Base-by-base conservation (phyloP, 768 basidiomycete genomes). In the Pulveroboletus ravenelii region DNA sequence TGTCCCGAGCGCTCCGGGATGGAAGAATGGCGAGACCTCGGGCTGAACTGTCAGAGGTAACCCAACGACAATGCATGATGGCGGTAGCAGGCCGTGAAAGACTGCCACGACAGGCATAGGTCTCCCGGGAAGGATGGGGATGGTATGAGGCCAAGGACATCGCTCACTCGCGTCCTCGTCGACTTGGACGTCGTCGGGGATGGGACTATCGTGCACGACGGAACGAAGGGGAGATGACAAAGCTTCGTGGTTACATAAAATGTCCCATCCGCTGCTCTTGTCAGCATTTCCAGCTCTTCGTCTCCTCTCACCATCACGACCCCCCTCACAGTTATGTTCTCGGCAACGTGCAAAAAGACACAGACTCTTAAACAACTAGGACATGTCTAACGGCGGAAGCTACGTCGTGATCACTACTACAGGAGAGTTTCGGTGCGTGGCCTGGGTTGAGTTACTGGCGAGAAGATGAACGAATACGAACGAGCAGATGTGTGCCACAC, bases 191-290 rank as follows among this genome's bases (percentile, higher is more conserved):
- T 41, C 35, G 35, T 13, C 5, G 45, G 12, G n/a, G 45, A 45
- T 13, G 42, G 13, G 7, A 38, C 38, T 15, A 13, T 31, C 6
- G 30, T 31, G 18, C 42, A 43, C 27, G 41, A 45, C 20, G 32
- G 45, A 27, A 29, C 17, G 35, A 32, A 47, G 43, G 58, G 53
- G 50, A 50, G 65, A 66, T 67, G 65, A 67, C 65, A 67, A 67
- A 67, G 65, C 65, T 53, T 56, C 37, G 49, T 63, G 65, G 65
- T 67, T 67, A 67, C 65, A 67, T 67, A 67, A 67, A 67, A 61
- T 45, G 67, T 59, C 55, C 57, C 47, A 55, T 54, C 50, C 48
- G 43, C 40, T 57, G 61, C 61, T 55, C 57, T 69, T 69, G 65
- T 67, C 65, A 67, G 67, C 67, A 66, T 45, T 62, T 62, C 60